Base-by-base conservation (phyloP, 1,284 basidiomycete genomes). In the Psilocybe mexicana region DNA sequence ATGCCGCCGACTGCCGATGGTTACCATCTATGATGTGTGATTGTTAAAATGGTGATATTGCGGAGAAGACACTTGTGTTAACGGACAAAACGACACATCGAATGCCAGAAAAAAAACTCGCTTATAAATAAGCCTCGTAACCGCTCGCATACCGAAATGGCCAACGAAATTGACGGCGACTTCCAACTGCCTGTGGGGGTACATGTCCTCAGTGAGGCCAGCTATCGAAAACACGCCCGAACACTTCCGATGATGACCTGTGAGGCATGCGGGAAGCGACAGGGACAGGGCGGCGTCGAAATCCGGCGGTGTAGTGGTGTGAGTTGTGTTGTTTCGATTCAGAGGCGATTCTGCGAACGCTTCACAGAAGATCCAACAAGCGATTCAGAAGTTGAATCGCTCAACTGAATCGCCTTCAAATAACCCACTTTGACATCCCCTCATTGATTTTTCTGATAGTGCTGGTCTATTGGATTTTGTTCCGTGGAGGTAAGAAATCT, bases 141-240 rank as follows among this genome's bases (percentile, higher is more conserved):
- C 35, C 6, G 18, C 18, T 18, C 18, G 18, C 18, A 36, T 36
- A 36, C n/a, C 43, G 6, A 7, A 48, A 59, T 55, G 53, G 42
- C 52, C 1, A 55, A 55, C 33, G 4, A 30, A 7, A 42, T 55
- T 30, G 58, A 59, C 12, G 18, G 38, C 7, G 53, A 59, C 12
- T 52, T 52, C 33, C 30, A 43, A 14, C 36, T 47, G 6, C 30
- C 54, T 3, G 58, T 55, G 42, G 58, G 58, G 8, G 53, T 59
- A 6, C 49, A 55, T 33, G 25, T 52, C n/a, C 43, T 59, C 33
- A 43, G 44, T 7, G 58, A 55, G 12, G 28, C 47, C 2, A 54
- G 30, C n/a, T 59, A 59, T 42, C 40, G 58, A n/a, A 55, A 59
- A n/a, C 36, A 55, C 26, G 42, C 30, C n/a, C 46, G 26, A 2